Evolutionary conservation across 73 alveolate genomes (phyloP).

Genomic region (Tetrahymena thermophila): DNA sequence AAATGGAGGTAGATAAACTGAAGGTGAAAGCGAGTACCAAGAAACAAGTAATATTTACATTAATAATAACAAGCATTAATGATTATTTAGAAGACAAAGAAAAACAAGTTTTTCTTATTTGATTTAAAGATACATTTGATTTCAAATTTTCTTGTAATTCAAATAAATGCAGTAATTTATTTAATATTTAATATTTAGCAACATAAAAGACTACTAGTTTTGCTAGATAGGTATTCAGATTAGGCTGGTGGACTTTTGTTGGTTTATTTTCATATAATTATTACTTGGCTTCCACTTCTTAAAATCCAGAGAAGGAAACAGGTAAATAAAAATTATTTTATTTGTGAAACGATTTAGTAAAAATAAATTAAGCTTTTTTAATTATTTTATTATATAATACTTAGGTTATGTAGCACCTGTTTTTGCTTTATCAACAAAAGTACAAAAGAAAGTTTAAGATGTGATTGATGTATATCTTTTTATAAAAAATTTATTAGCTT

Average conservation of each 20-base stretch:
- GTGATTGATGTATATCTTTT: background rate
- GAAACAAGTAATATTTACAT: background rate
- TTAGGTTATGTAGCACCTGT: background rate
- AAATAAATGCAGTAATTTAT: too few relatives aligned
- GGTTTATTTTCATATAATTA: background rate
- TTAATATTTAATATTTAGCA: background rate
- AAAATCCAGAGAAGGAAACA: background rate
- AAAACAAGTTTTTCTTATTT: background rate
- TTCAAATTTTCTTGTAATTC: too few relatives aligned
- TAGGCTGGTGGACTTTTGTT: background rate
- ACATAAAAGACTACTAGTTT: background rate
- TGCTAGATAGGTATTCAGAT: background rate
- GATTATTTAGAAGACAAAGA: background rate
- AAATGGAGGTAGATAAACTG: background rate
- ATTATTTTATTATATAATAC: background rate
- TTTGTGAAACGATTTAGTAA: too few relatives aligned
- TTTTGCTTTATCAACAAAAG: background rate
- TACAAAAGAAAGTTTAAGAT: background rate
- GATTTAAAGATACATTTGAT: too few relatives aligned
- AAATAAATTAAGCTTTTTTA: too few relatives aligned
- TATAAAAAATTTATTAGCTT: background rate
- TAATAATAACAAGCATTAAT: background rate
- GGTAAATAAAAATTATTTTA: background rate
- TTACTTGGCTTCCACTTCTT: background rate
- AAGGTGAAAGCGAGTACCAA: background rate